phyloP scores from a whole-genome alignment of 179 eudicot genomes.

The Silene coronaria region DNA sequence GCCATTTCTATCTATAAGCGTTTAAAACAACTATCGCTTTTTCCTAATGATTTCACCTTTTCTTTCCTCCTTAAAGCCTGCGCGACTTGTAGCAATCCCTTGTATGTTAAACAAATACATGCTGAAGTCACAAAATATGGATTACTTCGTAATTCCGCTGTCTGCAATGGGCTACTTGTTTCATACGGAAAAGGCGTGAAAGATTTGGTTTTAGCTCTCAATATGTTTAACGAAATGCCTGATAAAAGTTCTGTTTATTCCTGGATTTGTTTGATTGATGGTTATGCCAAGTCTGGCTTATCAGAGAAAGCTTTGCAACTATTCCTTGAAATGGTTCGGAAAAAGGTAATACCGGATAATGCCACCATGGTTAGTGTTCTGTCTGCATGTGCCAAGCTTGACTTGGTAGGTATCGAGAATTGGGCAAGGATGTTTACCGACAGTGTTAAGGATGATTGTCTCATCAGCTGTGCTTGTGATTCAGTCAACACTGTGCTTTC shows the following conservation, averaged over 20 bases:
- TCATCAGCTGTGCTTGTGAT: slow-evolving; percentile 23
- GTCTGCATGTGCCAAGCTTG: slow-evolving; percentile 65
- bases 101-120: slow-evolving; percentile 45
- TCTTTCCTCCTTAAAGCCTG: slow-evolving; percentile 67
- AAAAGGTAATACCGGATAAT: slow-evolving; percentile 43
- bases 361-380: slow-evolving; percentile 64
- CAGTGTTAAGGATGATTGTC: slow-evolving; percentile 18
- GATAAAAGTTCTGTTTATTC: slow-evolving; percentile 43
- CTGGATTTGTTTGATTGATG: slow-evolving; percentile 70
- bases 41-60: slow-evolving; percentile 71
- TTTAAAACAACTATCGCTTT: slow-evolving; percentile 34
- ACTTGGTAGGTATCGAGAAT: slow-evolving; percentile 26
- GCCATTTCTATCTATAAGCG: slow-evolving; percentile 38
- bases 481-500: slow-evolving; percentile 44
- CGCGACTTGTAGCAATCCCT: slow-evolving; percentile 19
- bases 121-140: slow-evolving; percentile 48
- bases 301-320: slow-evolving; percentile 50
- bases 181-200: slow-evolving; percentile 47
- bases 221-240: slow-evolving; percentile 70
- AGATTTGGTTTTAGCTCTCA: slow-evolving; percentile 46
- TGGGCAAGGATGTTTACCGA: slow-evolving; percentile 40
- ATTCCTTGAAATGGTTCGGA: slow-evolving; percentile 44
- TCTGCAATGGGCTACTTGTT: slow-evolving; percentile 54
- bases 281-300: slow-evolving; percentile 46
- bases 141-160: slow-evolving; percentile 34